These are phyloP conservation scores for Mycena albidolilacea DNA, from an alignment of 768 basidiomycete species.

Conservation along the genomic window DNA sequence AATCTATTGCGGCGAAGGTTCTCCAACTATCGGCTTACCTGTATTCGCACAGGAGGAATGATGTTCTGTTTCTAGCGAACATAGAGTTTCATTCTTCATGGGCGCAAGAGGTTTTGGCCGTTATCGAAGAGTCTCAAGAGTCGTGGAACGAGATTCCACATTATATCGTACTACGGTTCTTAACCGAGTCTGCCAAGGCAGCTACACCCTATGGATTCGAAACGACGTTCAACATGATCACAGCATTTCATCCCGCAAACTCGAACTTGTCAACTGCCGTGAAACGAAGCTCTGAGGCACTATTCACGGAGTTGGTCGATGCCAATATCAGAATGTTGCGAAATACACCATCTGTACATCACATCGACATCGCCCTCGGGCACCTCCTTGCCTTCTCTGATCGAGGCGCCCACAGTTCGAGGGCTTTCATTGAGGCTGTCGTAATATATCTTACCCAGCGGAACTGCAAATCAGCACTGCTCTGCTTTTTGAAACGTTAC, in stretches of 20 bases:
- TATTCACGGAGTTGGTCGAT: background rate
- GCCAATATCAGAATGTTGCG: background rate
- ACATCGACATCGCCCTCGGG: constrained; percentile 8
- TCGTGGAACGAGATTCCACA: constrained; percentile 8
- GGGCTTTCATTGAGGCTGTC: background rate
- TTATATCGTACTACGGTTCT: background rate
- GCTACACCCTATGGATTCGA: constrained; percentile 9
- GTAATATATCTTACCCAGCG: background rate
- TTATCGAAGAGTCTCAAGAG: background rate
- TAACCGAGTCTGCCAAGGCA: background rate
- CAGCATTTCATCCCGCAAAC: background rate
- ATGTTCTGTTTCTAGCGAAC: background rate
- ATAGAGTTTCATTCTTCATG: background rate
- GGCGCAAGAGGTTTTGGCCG: background rate
- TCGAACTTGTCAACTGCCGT: background rate
- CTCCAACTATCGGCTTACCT: background rate
- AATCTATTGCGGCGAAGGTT: background rate
- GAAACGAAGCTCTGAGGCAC: background rate
- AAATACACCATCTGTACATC: background rate
- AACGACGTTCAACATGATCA: constrained; percentile 3
- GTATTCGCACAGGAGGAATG: background rate
- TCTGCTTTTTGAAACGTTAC: background rate
- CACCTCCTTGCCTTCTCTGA: background rate
- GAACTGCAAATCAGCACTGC: background rate
- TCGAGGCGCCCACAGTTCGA: background rate